Base-by-base conservation (phyloP, 345 rosid species). In the Odontarrhena argentea region DNA sequence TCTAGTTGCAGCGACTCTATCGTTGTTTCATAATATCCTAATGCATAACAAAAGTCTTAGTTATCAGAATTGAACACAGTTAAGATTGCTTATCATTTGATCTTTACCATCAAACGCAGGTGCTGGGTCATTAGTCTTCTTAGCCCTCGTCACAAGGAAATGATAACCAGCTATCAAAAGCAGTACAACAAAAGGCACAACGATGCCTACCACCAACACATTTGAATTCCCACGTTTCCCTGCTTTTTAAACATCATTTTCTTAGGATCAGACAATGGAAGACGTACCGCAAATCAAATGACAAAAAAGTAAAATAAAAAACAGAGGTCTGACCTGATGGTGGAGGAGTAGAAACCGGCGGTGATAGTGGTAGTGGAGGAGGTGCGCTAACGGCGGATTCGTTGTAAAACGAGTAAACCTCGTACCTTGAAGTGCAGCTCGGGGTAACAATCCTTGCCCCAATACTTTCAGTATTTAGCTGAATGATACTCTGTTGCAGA, bases 361-460 rank as follows among this genome's bases (percentile, higher is more conserved):
- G 8, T 36, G 66, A 18, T 18, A 18, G 22, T 18, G 22, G 22
- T 18, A 18, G 22, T 18, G 22, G 22, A 18, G 22, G 61, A 4
- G 71, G 18, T n/a, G 43, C 0, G 8, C 7, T 32, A 13, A 4
- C 7, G 26, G 30, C 10, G 45, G 13, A 7, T 42, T 30, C 68
- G 26, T 70, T 49, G 62, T 55, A 81, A 15, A 81, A 81, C 0
- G 10, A 34, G 47, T 60, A 64, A 2, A 54, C 0, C 52, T 81
- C 79, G 35, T 7, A 77, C 22, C 79, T 3, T 18, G 22, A 18
- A 18, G 22, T 18, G 22, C 12, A 85, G 55, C 70, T 85, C 87
- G 6, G 79, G 84, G 0, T 0, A 35, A 79, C 4, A 9, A 63
- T 40, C 30, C 73, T 63, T 0, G 26, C 81, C 35, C 83, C 84